These are phyloP conservation scores for Wickerhamiella sergipiensis DNA, from an alignment of 805 yeast genomes.

Conservation along the genomic window DNA sequence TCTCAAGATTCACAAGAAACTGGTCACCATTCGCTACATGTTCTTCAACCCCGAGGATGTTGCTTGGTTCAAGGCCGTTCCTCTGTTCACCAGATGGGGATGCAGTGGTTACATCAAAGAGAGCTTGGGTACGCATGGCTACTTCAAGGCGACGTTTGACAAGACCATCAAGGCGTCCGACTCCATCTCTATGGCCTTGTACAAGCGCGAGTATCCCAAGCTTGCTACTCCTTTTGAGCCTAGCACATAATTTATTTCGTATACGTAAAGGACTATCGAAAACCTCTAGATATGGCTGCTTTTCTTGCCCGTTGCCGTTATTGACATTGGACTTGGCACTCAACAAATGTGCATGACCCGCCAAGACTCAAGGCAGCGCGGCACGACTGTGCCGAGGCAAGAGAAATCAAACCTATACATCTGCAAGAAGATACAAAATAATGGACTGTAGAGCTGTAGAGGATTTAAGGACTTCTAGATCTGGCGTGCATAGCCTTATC, in stretches of 20 bases:
- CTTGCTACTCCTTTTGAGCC: not conserved
- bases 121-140: constrained; percentile 95
- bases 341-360: not conserved
- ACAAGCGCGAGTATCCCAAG: constrained; percentile 85
- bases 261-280: not conserved
- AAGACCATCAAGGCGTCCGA: constrained; percentile 85
- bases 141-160: constrained; percentile 90
- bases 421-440: too few relatives aligned
- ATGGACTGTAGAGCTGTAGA: too few relatives aligned
- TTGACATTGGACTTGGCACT: not conserved
- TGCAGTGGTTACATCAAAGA: constrained; percentile 91
- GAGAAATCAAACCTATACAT: too few relatives aligned
- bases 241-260: not conserved
- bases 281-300: not conserved
- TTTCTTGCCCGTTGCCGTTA: too few relatives aligned
- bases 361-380: not conserved
- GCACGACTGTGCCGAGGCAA: too few relatives aligned
- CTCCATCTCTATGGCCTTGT: constrained; percentile 83
- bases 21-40: constrained; percentile 92
- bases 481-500: too few relatives aligned
- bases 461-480: too few relatives aligned
- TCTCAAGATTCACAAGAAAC: constrained; percentile 82
- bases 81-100: constrained; percentile 84
- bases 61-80: constrained; percentile 77
- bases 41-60: constrained; percentile 87